Evolutionary conservation across 2,329 filamentous ascomycete species (phyloP), one percentile per base, ranked within the genome.

Genomic region (Coniochaeta sp.): DNA sequence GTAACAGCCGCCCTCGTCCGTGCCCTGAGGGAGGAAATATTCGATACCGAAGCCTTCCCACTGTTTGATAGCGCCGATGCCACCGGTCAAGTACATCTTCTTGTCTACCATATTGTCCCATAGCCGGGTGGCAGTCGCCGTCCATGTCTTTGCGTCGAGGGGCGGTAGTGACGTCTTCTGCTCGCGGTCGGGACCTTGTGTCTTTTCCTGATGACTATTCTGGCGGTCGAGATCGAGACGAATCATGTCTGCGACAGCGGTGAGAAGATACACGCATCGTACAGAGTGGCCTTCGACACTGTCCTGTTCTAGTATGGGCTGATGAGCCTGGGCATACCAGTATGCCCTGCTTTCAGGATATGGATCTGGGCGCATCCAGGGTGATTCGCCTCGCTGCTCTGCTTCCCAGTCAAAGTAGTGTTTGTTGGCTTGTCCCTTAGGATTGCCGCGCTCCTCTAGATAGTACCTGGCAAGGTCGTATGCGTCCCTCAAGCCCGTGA

Each of bases 41-140:
- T 84, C 78, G 44, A 79, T 74, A 0, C 82, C 83, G 65, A 87
- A 86, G 3, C 84, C 82, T 68, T 87, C 80, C 80, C 80, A 84
- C 66, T 85, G 80, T 63, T 79, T 75, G 44, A 83, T 77, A 1
- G 75, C 79, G 1, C 85, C 85, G 57, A 87, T 80, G 0, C 83
- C 84, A 1, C 84, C 85, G 0, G 85, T 88, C 17, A 85, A 66
- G 60, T 85, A 88, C 79, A 87, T 84, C 66, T 86, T 87, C 60
- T 77, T 77, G 44, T 82, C 74, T 0, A 84, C 77, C 81, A 86
- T 86, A 63, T 86, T 85, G 34, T 77, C 68, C 84, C 84, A 88
- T 4, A 87, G 70, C 8, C 77, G 71, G 26, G 73, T 67, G 0
- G 86, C 65, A 1, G 81, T 73, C 0, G 68, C 66, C 17, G 71